These are phyloP conservation scores for Pneumocystis sp. DNA, from an alignment of 1,139 yeast species.

Conservation along the genomic window DNA sequence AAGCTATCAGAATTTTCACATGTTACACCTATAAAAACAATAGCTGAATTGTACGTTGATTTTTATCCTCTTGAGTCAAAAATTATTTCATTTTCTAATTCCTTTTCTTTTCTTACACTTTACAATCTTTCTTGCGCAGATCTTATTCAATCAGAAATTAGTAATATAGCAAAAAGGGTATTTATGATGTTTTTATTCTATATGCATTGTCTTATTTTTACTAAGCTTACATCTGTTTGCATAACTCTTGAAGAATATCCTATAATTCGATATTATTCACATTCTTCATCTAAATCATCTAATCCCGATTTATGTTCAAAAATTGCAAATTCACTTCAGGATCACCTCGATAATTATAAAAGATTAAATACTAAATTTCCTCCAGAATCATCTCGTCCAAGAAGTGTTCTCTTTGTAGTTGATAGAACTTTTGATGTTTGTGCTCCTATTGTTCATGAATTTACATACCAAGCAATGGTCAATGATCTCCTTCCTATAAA, in stretches of 20 bases:
- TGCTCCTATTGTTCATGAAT: slow-evolving; percentile 80
- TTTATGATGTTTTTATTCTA: not conserved
- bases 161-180: slow-evolving; percentile 36
- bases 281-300: slow-evolving; percentile 32
- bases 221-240: slow-evolving; percentile 46
- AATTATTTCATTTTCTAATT: slow-evolving; percentile 31
- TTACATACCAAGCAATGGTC: slow-evolving; percentile 88
- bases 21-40: slow-evolving; percentile 21
- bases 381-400: slow-evolving; percentile 32
- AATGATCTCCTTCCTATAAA: slow-evolving; percentile 47
- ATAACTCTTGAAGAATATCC: slow-evolving; percentile 81
- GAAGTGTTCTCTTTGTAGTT: slow-evolving; percentile 59
- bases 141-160: slow-evolving; percentile 43
- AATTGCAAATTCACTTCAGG: slow-evolving; percentile 61
- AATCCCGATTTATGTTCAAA: slow-evolving; percentile 56
- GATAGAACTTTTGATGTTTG: slow-evolving; percentile 74
- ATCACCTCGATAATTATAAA: slow-evolving; percentile 59
- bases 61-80: slow-evolving; percentile 37
- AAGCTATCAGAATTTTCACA: slow-evolving; percentile 23
- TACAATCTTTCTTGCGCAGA: slow-evolving; percentile 55
- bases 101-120: slow-evolving; percentile 52
- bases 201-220: not conserved
- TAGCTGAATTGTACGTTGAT: slow-evolving; percentile 28
- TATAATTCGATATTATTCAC: slow-evolving; percentile 54
- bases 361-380: slow-evolving; percentile 53